Base-by-base conservation (phyloP, 2,329 filamentous ascomycete genomes). In the Periconia sp. region DNA sequence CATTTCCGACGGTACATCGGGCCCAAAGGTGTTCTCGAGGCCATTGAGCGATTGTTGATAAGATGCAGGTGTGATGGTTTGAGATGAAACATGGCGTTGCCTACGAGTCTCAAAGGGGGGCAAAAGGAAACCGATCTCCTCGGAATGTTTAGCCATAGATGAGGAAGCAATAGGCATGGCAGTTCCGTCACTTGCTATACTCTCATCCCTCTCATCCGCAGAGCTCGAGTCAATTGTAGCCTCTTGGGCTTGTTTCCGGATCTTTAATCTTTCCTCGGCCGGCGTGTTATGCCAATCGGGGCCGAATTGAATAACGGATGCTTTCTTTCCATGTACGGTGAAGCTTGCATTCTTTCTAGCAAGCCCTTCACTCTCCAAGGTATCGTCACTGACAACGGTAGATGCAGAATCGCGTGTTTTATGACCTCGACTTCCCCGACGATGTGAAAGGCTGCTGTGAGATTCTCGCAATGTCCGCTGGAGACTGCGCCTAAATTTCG, bases 301-400 rank as follows among this genome's bases (percentile, higher is more conserved):
- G 9, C 92, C 92, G 70, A 99, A 95, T n/a, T 91, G 95, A 62
- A 99, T 91, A 52, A 99, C 90, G 1, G 92, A 96, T 2, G 94
- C 94, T 74, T 99, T 97, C 79, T 97, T 99, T 56, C 94, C 93
- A 68, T 99, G 94, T 3, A 99, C 87, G 3, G 94, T 96, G 72
- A 99, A 99, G 64, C 91, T 96, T 6, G 91, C 91, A 13, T 90
- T 85, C 13, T 89, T 88, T 45, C 94, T 86, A 7, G 89, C 81
- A 13, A 99, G 80, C 11, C 89, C 86, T 61, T 91, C 89, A 37
- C 69, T 89, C 78, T 76, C 82, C 65, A 58, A 72, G 59, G 57
- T 69, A 54, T 65, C 81, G 68, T 66, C 69, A 46, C 80, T 75
- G 15, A 79, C 79, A 45, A 80, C 74, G 41, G 83, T 88, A 2